Conservation (phyloP, 1,284 basidiomycete species). For the Kwoniella shivajii region DNA sequence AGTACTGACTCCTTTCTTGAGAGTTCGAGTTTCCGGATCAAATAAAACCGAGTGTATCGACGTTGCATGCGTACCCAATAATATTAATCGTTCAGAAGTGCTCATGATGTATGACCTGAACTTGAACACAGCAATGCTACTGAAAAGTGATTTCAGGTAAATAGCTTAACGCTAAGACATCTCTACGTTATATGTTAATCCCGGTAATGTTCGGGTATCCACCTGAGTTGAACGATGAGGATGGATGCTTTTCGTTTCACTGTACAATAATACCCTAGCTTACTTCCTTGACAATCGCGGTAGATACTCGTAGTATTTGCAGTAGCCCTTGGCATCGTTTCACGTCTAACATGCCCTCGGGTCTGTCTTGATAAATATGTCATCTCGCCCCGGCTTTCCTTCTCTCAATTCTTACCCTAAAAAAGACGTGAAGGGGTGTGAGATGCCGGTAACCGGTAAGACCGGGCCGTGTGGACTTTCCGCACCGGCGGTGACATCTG, state of each 20-base stretch:
- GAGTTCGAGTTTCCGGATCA: constrained; percentile 12
- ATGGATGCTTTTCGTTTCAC: too few species aligned
- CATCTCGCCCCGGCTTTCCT: background rate
- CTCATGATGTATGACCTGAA: constrained; percentile 7
- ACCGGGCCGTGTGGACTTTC: background rate
- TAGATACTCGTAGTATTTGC: too few species aligned
- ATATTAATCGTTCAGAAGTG: constrained; percentile 14
- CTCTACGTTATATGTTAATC: too few species aligned
- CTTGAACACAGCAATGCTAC: too few species aligned
- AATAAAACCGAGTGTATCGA: constrained; percentile 28
- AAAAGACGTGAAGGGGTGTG: background rate
- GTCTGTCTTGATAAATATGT: too few species aligned
- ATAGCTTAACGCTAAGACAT: too few species aligned
- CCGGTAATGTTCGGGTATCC: background rate
- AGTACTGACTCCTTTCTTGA: constrained; percentile 12
- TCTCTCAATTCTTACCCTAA: background rate
- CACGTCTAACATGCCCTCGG: too few species aligned
- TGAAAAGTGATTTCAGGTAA: too few species aligned
- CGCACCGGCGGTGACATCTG: background rate
- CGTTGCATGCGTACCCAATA: constrained; percentile 30
- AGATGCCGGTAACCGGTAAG: background rate
- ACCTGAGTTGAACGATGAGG: too few species aligned
- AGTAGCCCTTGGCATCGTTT: too few species aligned
- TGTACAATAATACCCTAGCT: too few species aligned
- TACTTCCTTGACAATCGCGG: too few species aligned